Evolutionary conservation across 2,329 filamentous ascomycete species (phyloP), one percentile per base, ranked within the genome.

Genomic region (Didymellaceae sp.): DNA sequence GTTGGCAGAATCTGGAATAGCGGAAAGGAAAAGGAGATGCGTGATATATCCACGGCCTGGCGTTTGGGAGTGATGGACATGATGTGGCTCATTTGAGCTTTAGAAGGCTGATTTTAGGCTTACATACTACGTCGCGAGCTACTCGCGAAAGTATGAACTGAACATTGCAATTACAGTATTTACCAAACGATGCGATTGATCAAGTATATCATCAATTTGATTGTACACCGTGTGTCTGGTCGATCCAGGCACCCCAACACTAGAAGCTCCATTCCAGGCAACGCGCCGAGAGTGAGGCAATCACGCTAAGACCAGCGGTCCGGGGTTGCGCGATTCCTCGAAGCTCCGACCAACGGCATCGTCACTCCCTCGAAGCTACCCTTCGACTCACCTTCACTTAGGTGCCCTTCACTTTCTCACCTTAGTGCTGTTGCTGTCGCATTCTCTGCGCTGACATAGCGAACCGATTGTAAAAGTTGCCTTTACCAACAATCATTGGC

Each of bases 301-400:
- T 38, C 37, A 42, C 42, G 48, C 45, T 20, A 39, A 42, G 37
- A 42, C 42, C 42, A 26, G 48, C 25, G 40, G 13, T 25, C 18
- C 25, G 32, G 26, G 22, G 22, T 25, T 10, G 50, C 50, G 50
- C 39, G 44, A 39, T 44, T 30, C 45, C 20, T 32, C 14, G 37
- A 28, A 52, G 50, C 44, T 53, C 49, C 49, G 49, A 47, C 49
- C 49, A 37, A 40, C 44, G 44, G 44, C 26, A 34, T 31, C 33
- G 39, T 52, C 48, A 52, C 44, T 32, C 35, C 44, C 7, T 40
- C 38, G 26, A 24, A 30, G 28, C 43, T 47, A 47, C 44, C 42
- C 21, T 13, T 30, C 32, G 31, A 32, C 5, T 44, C 33, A 30
- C 43, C 28, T 43, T 44, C 28, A 33, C 34, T n/a, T 17, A 32